These are phyloP conservation scores for Pythium brachiatum DNA, from an alignment of 352 stramenopile species.

Conservation along the genomic window DNA sequence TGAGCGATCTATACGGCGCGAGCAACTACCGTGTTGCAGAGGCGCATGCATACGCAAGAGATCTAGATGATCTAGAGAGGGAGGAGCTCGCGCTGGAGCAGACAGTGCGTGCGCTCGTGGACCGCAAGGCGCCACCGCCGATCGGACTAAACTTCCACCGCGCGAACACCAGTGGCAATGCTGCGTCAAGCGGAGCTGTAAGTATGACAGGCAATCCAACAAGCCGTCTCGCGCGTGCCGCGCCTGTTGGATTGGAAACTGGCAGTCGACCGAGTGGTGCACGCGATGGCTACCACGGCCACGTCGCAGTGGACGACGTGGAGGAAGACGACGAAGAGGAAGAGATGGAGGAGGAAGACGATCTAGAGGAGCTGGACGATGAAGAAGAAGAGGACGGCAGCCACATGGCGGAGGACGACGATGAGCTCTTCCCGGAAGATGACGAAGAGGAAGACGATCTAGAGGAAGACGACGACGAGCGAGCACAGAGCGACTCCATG, in stretches of 20 bases:
- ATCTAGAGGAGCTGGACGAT: constrained; percentile 35
- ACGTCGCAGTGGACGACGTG: constrained; percentile 4
- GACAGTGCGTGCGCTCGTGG: constrained; percentile 49
- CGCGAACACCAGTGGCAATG: not conserved
- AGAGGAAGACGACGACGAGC: not conserved
- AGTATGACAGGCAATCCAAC: constrained; percentile 5
- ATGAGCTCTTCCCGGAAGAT: constrained; percentile 33
- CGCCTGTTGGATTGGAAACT: constrained; percentile 7
- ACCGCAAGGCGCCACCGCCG: constrained; percentile 41
- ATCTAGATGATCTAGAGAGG: constrained; percentile 54
- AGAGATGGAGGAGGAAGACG: constrained; percentile 29
- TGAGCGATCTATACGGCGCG: constrained; percentile 61
- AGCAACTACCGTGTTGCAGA: constrained; percentile 48
- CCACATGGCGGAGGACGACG: constrained; percentile 32
- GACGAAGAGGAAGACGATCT: constrained; percentile 30
- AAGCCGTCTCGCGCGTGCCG: not conserved
- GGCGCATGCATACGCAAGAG: constrained; percentile 38
- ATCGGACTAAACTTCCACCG: constrained; percentile 66
- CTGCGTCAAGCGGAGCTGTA: not conserved
- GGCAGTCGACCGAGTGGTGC: constrained; percentile 8
- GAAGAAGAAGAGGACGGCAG: constrained; percentile 36
- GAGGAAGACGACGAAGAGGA: constrained; percentile 8
- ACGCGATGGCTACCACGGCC: constrained; percentile 14
- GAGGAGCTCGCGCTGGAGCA: constrained; percentile 55
- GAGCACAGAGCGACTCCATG: constrained; percentile 21